Base-by-base conservation (phyloP, 306 rosid genomes). In the Oxytropis ochrocephala region DNA sequence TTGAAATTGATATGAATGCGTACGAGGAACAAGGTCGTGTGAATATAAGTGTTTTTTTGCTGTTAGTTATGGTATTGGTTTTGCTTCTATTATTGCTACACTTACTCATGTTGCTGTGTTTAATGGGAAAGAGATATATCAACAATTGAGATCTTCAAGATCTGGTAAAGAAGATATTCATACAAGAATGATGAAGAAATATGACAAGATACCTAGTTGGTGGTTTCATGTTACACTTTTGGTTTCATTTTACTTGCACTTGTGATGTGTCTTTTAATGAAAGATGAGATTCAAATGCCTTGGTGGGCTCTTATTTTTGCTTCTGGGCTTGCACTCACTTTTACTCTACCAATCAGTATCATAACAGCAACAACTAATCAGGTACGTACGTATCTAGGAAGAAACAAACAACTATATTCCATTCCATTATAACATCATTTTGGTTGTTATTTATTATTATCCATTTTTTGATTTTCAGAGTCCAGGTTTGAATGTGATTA, bases 231-330 rank as follows among this genome's bases (percentile, higher is more conserved):
- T 14, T 44, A 57, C 81, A 51, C 86, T 87, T 60, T 10, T 8
- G 46, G 6, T n/a, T 32, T 72, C 96, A 0, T 35, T 90, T 0
- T 73, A 11, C 73, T 87, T 8, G 77, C 88, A 32, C 78, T 90
- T 16, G 44, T 8, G 1, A 35, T 83, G 6, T 83, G 82, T 61
- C 78, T 72, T 59, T 74, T 83, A 62, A 69, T 70, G 86, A 80
- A 74, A 7, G 75, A 82, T 8, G 48, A 89, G 61, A 11, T 87
- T 10, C 96, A 89, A 82, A 53, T 89, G 90, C 86, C 90, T 6
- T 83, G 90, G 89, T 89, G 96, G 93, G 93, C 65, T 11, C 93
- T 89, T 57, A 43, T 89, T 36, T 85, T 85, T 56, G 93, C 93
- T 2, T 69, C 87, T 1, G 79, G 41, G 1, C 63, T 81, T 54